phyloP scores from a whole-genome alignment of 805 yeast genomes.

The Barnettozyma salicaria region DNA sequence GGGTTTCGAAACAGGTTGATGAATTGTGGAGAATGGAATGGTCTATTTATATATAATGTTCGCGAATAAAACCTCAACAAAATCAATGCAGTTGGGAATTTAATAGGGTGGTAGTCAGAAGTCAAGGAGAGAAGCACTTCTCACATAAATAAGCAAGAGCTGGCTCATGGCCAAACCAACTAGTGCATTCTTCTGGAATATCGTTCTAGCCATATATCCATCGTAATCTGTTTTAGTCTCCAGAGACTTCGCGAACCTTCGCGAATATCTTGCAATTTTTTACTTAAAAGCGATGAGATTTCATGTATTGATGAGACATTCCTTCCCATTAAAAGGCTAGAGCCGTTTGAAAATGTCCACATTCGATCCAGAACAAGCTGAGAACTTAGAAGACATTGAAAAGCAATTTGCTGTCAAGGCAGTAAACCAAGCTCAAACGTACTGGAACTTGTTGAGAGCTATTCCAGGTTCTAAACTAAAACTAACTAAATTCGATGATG shows the following conservation, averaged over 20 bases:
- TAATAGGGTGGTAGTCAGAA: no score
- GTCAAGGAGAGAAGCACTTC: no score
- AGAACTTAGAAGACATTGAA: constrained; percentile 92
- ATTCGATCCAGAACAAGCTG: constrained; percentile 86
- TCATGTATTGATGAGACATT: not conserved
- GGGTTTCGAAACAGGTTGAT: no score
- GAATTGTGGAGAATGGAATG: no score
- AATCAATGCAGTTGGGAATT: no score
- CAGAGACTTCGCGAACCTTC: constrained; percentile 6
- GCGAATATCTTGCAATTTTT: constrained; percentile 2
- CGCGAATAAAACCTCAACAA: no score
- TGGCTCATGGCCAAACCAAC: no score
- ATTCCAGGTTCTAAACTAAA: constrained; percentile 76
- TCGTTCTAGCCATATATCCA: no score
- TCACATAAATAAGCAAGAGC: no score
- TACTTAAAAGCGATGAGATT: constrained; percentile 3
- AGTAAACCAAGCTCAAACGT: constrained; percentile 90
- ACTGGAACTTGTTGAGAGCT: constrained; percentile 74
- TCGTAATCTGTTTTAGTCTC: no score
- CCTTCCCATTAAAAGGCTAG: not conserved
- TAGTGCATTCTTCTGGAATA: no score
- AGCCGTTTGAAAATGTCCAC: constrained; percentile 8
- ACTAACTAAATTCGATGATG: constrained; percentile 67
- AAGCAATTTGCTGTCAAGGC: constrained; percentile 98
- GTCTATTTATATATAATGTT: no score